phyloP scores from a whole-genome alignment of 2,329 filamentous ascomycete species.

The Aspergillus transmontanensis region DNA sequence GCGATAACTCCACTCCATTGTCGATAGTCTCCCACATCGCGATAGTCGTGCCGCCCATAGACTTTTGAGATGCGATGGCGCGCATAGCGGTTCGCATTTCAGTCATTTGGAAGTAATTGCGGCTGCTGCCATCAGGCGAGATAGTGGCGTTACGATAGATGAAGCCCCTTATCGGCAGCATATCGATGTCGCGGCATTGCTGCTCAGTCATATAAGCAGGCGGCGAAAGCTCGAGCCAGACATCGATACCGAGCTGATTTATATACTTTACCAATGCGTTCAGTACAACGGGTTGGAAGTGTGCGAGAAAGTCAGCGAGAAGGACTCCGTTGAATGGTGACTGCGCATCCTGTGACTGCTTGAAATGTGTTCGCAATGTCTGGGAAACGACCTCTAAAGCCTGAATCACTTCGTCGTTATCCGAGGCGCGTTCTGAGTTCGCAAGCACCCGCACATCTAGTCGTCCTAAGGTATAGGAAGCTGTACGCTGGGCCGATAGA shows the following conservation, averaged over 20 bases:
- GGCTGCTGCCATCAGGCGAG: constrained; percentile 42
- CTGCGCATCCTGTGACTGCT: constrained; percentile 1
- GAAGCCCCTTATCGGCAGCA: constrained; percentile 37
- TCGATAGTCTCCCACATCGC: constrained; percentile 51
- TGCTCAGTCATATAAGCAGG: constrained; percentile 44
- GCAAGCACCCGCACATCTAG: constrained; percentile 39
- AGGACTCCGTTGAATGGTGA: constrained; percentile 37
- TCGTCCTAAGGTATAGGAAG: constrained; percentile 14
- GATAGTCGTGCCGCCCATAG: constrained; percentile 44
- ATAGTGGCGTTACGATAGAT: constrained; percentile 47
- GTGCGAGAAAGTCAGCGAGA: constrained; percentile 34
- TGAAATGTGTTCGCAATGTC: constrained; percentile 7
- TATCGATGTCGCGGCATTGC: constrained; percentile 35
- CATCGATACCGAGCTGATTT: constrained; percentile 33
- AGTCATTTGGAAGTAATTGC: constrained; percentile 49
- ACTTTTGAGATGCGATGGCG: constrained; percentile 49
- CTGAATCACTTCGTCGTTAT: constrained; percentile 12
- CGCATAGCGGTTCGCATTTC: constrained; percentile 46
- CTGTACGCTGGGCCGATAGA: constrained; percentile 33
- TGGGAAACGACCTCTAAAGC: constrained; percentile 2
- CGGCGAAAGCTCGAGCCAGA: constrained; percentile 45
- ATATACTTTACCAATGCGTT: constrained; percentile 33
- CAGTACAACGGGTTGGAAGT: constrained; percentile 29
- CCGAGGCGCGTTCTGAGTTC: constrained; percentile 2
- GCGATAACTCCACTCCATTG: constrained; percentile 39